Base-by-base conservation (phyloP, 371 early-diverging fungal species). In the Mortierella sp. region DNA sequence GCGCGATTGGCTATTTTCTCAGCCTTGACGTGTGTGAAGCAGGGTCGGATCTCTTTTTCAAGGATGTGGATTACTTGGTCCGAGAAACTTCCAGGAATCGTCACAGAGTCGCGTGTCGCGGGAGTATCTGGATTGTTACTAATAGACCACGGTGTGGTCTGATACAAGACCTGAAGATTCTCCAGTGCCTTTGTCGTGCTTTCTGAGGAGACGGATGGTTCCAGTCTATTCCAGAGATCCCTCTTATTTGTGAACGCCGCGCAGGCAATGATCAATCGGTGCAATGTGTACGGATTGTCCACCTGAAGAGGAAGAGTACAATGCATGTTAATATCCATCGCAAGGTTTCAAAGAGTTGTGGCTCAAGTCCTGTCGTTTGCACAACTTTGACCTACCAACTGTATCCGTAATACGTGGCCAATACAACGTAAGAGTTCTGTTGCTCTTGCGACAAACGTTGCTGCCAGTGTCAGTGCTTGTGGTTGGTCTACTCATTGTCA, bases 21-120 rank as follows among this genome's bases (percentile, higher is more conserved):
- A 4, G 78, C 74, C 18, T 64, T 68, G 6, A 58, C 31, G 53
- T 74, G 59, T 34, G 64, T 54, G 31, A 76, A 76, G 34, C 59
- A 54, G 6, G 71, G 66, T 6, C 78, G 66, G 9, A 70, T 49
- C 19, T 70, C 74, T 28, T 56, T 59, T 23, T 69, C 66, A 9
- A 76, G 38, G 38, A 76, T 66, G 41, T 70, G 58, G 19, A 76
- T 70, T n/a, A 70, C 57, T 50, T 76, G 47, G 49, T 62, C 67
- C 9, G 78, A 76, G 31, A 70, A 69, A 26, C 51, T 66, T 18
- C 78, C 78, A 1, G 67, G 70, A 27, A 70, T 62, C 59, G 46
- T 43, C 49, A 76, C 63, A 26, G 16, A 9, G 28, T 57, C n/a
- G 14, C 26, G 50, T 12, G 50, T 8, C 16, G 54, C 23, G 10